Base-by-base conservation (phyloP, 768 basidiomycete species). In the Lanmaoa pseudosensibilis region DNA sequence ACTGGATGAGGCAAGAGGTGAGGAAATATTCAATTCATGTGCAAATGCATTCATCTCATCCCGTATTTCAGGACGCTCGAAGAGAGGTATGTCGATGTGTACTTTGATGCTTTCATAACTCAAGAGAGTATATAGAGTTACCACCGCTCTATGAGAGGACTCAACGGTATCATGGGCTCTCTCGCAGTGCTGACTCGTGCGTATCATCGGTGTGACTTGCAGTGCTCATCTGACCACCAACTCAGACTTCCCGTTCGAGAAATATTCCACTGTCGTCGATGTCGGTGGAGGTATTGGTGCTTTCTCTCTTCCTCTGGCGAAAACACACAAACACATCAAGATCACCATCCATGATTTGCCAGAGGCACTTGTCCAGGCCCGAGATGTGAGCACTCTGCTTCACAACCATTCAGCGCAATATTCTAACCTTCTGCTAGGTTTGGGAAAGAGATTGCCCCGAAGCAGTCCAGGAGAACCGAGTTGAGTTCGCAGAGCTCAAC, bases 271-370 rank as follows among this genome's bases (percentile, higher is more conserved):
- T 8, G 52, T 75, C 9, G 71, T 74, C 23, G 74, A 75, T 47
- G 64, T 75, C 4, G 74, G 73, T 11, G 74, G 74, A 41, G 67
- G 74, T 8, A 64, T 72, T 16, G 75, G 74, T 11, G 58, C 66
- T 12, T 66, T 69, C 32, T 62, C 69, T 21, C 52, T 77, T 16
- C 64, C 67, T 3, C 64, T 77, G 3, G 64, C 63, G 3, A 65
- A 67, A 32, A 62, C 25, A 21, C 59, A 70, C 50, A 66, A 71
- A 19, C 49, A 72, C 23, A 21, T 76, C n/a, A 63, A 66, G 38
- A 57, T 75, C 8, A 66, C 66, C 7, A 48, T 74, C 21, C 74
- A 74, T 15, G 75, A 76, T 47, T 49, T 71, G 15, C 67, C 65
- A 0, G 58, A 64, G 15, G 59, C 60, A 5, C 56, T 76, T 11